Base-by-base conservation (phyloP, 2,329 filamentous ascomycete genomes). In the Myriangium duriaei region DNA sequence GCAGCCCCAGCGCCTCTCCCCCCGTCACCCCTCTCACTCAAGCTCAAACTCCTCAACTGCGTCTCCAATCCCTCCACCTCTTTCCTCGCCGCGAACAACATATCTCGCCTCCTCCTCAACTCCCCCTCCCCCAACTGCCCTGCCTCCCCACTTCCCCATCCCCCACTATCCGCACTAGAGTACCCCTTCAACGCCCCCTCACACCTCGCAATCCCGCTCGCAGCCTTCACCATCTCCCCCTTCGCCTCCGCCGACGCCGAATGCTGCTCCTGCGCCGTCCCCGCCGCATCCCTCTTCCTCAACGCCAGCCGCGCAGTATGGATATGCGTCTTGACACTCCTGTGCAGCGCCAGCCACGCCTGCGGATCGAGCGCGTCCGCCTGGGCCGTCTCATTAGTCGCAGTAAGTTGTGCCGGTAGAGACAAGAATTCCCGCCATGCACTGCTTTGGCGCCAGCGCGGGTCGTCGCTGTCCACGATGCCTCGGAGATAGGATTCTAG, bases 11-110 rank as follows among this genome's bases (percentile, higher is more conserved):
- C n/a, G 7, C 7, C n/a, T 26, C 21, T 7, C 7, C 21, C 21
- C n/a, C 42, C 42, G 3, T 46, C 46, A 11, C 54, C 51, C 13
- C 63, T 59, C 3, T 52, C 55, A 49, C 67, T 71, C 26, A 69
- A 64, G 17, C 65, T 64, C 66, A 76, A 71, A 17, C 71, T 78
- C 45, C 77, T 74, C 51, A 80, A 73, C 24, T 87, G 65, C 52
- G 75, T 76, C 49, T 91, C 82, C 12, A 91, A 62, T 2, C 78
- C 79, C 40, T 88, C 81, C 40, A 76, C 72, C 57, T 91, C 83
- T 49, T 81, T 79, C 49, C 73, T 68, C 5, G 79, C 79, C 10
- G 76, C 70, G 1, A 72, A 71, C 3, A 91, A 59, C 45, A 88
- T 61, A 55, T 91, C 83, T 40, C 74, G 67, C 34, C 84, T 64